These are phyloP conservation scores for Aspergillus affinis DNA, from an alignment of 495 filamentous ascomycete species.

Conservation along the genomic window DNA sequence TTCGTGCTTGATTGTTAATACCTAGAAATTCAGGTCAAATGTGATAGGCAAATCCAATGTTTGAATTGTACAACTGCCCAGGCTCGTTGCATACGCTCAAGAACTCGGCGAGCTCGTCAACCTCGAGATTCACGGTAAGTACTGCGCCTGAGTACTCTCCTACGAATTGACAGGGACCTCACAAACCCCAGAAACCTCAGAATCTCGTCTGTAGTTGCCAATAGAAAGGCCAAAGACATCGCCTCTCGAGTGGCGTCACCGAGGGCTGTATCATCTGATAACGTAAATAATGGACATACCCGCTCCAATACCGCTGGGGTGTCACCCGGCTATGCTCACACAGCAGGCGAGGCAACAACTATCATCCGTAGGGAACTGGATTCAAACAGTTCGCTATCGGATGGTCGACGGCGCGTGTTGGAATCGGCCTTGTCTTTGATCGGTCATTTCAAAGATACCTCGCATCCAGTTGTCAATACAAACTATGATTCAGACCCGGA, in stretches of 20 bases:
- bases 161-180: not conserved
- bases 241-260: not conserved
- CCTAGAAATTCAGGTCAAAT: conserved; percentile 25
- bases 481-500: conserved; percentile 1
- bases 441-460: conserved; percentile 1
- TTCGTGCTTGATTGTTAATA: not conserved
- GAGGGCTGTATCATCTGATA: not conserved
- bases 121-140: conserved; percentile 21
- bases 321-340: conserved; percentile 24
- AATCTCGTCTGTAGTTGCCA: not conserved
- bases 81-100: conserved; percentile 24
- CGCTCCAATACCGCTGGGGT: conserved; percentile 15
- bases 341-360: conserved; percentile 26
- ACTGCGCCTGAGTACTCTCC: not conserved
- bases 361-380: conserved; percentile 32
- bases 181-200: not conserved
- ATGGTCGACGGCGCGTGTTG: conserved; percentile 25
- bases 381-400: conserved; percentile 28
- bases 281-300: not conserved
- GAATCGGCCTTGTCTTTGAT: conserved; percentile 26
- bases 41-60: conserved; percentile 31
- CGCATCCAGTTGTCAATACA: not conserved
- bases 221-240: too few relatives aligned
- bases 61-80: conserved; percentile 27
- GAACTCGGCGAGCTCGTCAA: conserved; percentile 27